Conservation (phyloP, 345 rosid species). For the Brassica rapa region DNA sequence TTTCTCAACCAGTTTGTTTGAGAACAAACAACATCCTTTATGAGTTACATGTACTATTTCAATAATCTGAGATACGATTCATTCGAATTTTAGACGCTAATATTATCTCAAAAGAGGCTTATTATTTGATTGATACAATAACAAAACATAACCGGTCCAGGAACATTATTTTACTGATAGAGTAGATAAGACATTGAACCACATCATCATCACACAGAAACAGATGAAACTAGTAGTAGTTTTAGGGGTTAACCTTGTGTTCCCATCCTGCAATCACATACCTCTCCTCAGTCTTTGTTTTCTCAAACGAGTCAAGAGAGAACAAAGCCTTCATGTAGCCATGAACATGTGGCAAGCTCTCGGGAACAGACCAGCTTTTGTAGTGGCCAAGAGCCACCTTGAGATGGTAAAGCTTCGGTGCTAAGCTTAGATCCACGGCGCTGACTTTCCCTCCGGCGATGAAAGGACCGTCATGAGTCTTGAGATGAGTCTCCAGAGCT, state of each 20-base stretch:
- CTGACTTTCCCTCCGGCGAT: slow-evolving; percentile 77
- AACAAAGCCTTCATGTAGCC: slow-evolving; percentile 59
- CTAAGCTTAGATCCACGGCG: slow-evolving; percentile 82
- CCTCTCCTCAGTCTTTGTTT: slow-evolving; percentile 64
- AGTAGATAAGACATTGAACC: slow-evolving; percentile 16
- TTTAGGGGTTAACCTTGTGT: slow-evolving; percentile 69
- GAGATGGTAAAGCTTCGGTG: slow-evolving; percentile 91
- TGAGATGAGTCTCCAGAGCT: slow-evolving; percentile 79
- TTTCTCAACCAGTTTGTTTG: slow-evolving; percentile 45
- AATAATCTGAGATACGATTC: not conserved
- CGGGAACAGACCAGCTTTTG: slow-evolving; percentile 83
- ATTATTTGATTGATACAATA: slow-evolving; percentile 18
- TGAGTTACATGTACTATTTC: not conserved
- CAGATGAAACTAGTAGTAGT: not conserved
- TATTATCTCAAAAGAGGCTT: not conserved
- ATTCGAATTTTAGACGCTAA: not conserved
- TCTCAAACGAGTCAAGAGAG: slow-evolving; percentile 63
- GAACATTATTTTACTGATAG: slow-evolving; percentile 18
- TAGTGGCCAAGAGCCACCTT: slow-evolving; percentile 79
- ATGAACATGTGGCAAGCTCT: slow-evolving; percentile 57
- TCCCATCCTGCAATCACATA: slow-evolving; percentile 83
- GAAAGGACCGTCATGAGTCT: slow-evolving; percentile 73
- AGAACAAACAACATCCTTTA: not conserved
- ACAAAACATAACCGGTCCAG: slow-evolving; percentile 11
- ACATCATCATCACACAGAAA: not conserved